Evolutionary conservation across 371 early-diverging fungal species (phyloP), one percentile per base, ranked within the genome.

Genomic region (Rhizopus arrhizus): DNA sequence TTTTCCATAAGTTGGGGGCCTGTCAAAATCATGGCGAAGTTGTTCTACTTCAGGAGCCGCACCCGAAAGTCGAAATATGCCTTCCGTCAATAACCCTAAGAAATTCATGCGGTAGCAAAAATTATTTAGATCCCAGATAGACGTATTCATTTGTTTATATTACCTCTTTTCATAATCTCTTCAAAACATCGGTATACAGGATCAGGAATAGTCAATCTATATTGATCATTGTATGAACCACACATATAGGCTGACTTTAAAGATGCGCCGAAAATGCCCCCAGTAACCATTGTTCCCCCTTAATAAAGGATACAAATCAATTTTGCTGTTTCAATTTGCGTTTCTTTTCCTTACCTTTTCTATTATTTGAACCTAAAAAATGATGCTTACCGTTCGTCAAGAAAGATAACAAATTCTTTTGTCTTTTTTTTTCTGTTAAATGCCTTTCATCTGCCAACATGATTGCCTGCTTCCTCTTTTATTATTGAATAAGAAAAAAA

Each of bases 51-150:
- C 80, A 47, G 76, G 68, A 1, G 76, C 73, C 22, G 76, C 77
- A 33, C 80, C 77, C 46, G 80, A 79, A 33, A 79, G 62, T 52
- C 80, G 64, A 69, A 79, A 79, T 32, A 79, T 70, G 22, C 80
- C 80, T 62, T 76, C 73, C 13, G 65, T 65, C 15, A 40, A 40
- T 43, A 79, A 56, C 7, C 80, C 80, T 74, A 51, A 15, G 48
- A 51, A 22, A 22, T 22, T 53, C 31, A 62, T 51, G 49, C 47
- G 51, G 47, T 48, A n/a, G 31, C 35, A 53, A 28, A 47, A 22
- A 22, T 22, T 15, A n/a, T 36, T 57, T 57, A 47, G 33, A 57
- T 47, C 58, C 49, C 58, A 58, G 58, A 22, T 22, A 22, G 22
- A 22, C 38, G 31, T 58, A 47, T 50, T 41, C 33, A 50, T 40